These are phyloP conservation scores for Ogataea angusta DNA, from an alignment of 805 yeast genomes.

Conservation along the genomic window DNA sequence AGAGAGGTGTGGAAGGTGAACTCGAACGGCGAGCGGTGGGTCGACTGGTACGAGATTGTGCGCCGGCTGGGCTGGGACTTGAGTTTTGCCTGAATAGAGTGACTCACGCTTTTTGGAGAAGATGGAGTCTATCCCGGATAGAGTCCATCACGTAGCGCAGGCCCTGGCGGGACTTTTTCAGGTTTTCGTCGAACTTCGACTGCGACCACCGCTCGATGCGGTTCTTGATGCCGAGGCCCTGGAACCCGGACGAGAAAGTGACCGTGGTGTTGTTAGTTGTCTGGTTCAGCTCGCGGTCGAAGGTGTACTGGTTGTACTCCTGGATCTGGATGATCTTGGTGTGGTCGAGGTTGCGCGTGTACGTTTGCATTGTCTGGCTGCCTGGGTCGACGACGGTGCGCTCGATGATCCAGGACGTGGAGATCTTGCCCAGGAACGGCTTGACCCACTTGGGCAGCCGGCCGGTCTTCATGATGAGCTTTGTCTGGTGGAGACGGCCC, in stretches of 20 bases:
- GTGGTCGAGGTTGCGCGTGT: slow-evolving; percentile 83
- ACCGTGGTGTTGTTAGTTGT: slow-evolving; percentile 54
- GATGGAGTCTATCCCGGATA: slow-evolving; percentile 23
- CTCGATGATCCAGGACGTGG: slow-evolving; percentile 81
- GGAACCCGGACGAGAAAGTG: slow-evolving; percentile 68
- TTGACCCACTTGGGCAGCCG: slow-evolving; percentile 75
- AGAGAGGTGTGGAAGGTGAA: slow-evolving; percentile 48
- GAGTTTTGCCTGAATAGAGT: slow-evolving; percentile 56
- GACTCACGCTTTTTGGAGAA: slow-evolving; percentile 1
- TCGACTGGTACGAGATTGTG: slow-evolving; percentile 72
- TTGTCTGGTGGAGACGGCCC: slow-evolving; percentile 68
- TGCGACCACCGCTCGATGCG: slow-evolving; percentile 83
- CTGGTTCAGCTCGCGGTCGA: slow-evolving; percentile 21
- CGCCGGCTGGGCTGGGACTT: slow-evolving; percentile 72
- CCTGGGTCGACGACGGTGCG: slow-evolving; percentile 68
- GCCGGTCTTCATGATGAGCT: slow-evolving; percentile 75
- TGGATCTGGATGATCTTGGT: slow-evolving; percentile 73
- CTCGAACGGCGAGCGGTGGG: slow-evolving; percentile 52
- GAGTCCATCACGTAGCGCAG: slow-evolving; percentile 71
- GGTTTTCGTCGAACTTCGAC: slow-evolving; percentile 62
- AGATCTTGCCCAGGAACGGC: slow-evolving; percentile 67
- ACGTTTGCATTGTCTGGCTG: slow-evolving; percentile 53
- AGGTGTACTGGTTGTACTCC: slow-evolving; percentile 61
- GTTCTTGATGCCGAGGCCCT: slow-evolving; percentile 57
- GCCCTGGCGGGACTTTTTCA: slow-evolving; percentile 65